phyloP scores from a whole-genome alignment of 768 basidiomycete species.

The Zangia roseola region DNA sequence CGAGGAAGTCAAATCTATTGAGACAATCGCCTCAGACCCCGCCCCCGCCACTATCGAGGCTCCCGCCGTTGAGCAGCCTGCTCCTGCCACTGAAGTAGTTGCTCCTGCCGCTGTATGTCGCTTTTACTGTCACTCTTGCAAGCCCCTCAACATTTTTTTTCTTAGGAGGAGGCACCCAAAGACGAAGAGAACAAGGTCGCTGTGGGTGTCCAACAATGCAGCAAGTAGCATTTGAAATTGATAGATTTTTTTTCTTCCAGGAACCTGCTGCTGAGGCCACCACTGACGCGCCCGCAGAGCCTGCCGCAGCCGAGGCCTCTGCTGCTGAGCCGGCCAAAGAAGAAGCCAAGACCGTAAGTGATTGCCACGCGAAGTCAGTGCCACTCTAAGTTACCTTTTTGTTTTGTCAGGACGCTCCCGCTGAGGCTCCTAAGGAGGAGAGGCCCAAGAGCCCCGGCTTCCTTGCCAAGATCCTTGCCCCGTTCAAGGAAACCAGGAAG shows the following conservation, averaged over 20 bases:
- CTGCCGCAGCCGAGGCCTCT: slow-evolving; percentile 30
- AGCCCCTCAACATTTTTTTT: background rate
- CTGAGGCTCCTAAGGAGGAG: slow-evolving; percentile 62
- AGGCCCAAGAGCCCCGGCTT: slow-evolving; percentile 78
- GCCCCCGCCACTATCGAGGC: slow-evolving; percentile 29
- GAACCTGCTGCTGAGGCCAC: slow-evolving; percentile 35
- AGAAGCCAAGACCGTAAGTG: slow-evolving; percentile 43
- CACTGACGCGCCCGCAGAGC: slow-evolving; percentile 21
- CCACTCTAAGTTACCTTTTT: slow-evolving; percentile 19
- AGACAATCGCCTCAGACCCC: slow-evolving; percentile 36
- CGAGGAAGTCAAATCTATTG: slow-evolving; percentile 55
- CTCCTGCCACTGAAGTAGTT: slow-evolving; percentile 32
- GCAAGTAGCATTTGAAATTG: background rate
- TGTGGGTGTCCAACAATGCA: slow-evolving; percentile 26
- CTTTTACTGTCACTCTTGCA: background rate
- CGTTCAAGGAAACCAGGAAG: slow-evolving; percentile 60
- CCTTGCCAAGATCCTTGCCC: slow-evolving; percentile 74
- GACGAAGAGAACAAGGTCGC: slow-evolving; percentile 40
- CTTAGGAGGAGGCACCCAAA: slow-evolving; percentile 39
- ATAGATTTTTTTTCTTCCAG: slow-evolving; percentile 24
- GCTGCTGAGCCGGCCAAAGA: slow-evolving; percentile 39
- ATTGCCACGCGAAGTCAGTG: slow-evolving; percentile 26
- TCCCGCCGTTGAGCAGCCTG: slow-evolving; percentile 19
- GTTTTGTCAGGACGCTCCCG: slow-evolving; percentile 39
- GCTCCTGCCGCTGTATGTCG: slow-evolving; percentile 36